Evolutionary conservation across 2,329 filamentous ascomycete species (phyloP).

Genomic region (Hirsutella thompsonii): DNA sequence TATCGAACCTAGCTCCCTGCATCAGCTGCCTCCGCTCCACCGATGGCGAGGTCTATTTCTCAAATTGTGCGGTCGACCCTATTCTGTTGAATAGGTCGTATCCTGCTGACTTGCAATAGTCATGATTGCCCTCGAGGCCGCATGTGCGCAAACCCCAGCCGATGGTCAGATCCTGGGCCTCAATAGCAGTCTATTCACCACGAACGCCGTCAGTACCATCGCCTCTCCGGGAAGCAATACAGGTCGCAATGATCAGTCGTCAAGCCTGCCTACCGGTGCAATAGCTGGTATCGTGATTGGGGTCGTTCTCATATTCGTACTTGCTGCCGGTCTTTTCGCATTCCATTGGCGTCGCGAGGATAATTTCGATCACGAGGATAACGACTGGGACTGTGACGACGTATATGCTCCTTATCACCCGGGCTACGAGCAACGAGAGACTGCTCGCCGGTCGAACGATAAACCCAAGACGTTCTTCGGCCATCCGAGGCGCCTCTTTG

Average conservation of each 20-base stretch:
- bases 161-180: conserved; percentile 25
- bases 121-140: conserved; percentile 31
- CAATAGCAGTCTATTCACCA: conserved; percentile 28
- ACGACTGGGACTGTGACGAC: conserved; percentile 4
- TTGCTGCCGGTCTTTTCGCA: conserved; percentile 28
- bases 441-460: conserved; percentile 11
- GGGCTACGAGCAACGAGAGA: conserved; percentile 11
- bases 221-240: conserved; percentile 14
- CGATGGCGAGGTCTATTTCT: conserved; percentile 25
- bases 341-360: conserved; percentile 34
- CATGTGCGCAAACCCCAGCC: conserved; percentile 30
- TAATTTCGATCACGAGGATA: conserved; percentile 11
- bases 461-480: conserved; percentile 8
- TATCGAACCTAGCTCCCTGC: conserved; percentile 21
- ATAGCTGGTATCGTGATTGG: conserved; percentile 41
- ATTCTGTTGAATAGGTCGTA: no score
- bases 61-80: conserved; percentile 34
- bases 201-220: conserved; percentile 25
- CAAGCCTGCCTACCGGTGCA: conserved; percentile 30
- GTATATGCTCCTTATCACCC: conserved; percentile 1
- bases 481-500: conserved; percentile 11
- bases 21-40: conserved; percentile 29
- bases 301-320: conserved; percentile 26
- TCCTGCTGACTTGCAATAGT: conserved; percentile 18
- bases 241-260: conserved; percentile 8